These are phyloP conservation scores for Populus trichocarpa DNA, from an alignment of 441 rosid species.

Conservation along the genomic window DNA sequence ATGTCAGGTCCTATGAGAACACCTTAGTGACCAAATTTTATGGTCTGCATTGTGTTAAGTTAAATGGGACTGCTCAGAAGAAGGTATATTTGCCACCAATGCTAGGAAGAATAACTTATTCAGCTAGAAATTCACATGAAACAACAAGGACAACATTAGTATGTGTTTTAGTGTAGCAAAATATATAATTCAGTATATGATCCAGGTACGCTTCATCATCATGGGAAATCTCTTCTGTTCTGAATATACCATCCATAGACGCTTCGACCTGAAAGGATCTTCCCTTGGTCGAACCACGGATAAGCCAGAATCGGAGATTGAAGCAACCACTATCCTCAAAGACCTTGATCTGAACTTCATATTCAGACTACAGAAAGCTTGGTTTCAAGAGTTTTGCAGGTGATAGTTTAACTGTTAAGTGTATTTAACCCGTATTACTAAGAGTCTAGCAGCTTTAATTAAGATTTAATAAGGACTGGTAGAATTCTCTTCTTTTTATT, in stretches of 20 bases:
- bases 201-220: constrained; percentile 83
- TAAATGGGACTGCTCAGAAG: constrained; percentile 78
- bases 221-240: constrained; percentile 96
- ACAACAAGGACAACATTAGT: not conserved
- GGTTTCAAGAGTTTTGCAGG: constrained; percentile 98
- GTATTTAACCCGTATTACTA: not conserved
- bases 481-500: not conserved
- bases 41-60: constrained; percentile 87
- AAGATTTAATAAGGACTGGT: too few relatives aligned
- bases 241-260: constrained; percentile 70
- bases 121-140: not conserved
- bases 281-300: constrained; percentile 87
- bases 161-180: not conserved
- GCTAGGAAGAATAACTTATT: not conserved
- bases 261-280: constrained; percentile 94
- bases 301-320: constrained; percentile 76
- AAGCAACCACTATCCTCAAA: constrained; percentile 82
- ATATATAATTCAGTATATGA: constrained; percentile 1
- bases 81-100: constrained; percentile 38
- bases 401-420: not conserved
- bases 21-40: constrained; percentile 82
- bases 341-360: constrained; percentile 90
- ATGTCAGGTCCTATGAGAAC: constrained; percentile 76
- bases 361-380: constrained; percentile 65
- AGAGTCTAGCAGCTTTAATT: not conserved